phyloP scores from a whole-genome alignment of 352 stramenopile genomes.

The Phytopythium ostracodes region DNA sequence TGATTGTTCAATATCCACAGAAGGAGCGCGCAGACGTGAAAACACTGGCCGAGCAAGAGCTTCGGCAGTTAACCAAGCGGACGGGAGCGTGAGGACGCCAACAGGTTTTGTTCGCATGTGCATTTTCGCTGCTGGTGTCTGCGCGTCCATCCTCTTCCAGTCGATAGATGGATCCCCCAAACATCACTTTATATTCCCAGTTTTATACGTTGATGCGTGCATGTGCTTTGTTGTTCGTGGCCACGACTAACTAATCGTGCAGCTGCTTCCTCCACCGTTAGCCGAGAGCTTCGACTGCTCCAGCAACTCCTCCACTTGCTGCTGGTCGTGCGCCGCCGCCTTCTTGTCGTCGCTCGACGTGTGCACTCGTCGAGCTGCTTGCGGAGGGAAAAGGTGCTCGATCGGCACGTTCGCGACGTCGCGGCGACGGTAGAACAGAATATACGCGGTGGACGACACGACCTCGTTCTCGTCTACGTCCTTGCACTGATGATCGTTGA shows the following conservation, averaged over 20 bases:
- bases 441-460: slow-evolving; percentile 84
- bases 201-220: not conserved
- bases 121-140: not conserved
- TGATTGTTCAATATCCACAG: no score
- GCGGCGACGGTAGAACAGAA: slow-evolving; percentile 87
- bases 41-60: slow-evolving; percentile 48
- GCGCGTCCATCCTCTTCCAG: not conserved
- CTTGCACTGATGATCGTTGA: slow-evolving; percentile 95
- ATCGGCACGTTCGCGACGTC: slow-evolving; percentile 64
- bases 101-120: not conserved
- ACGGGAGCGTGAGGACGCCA: slow-evolving; percentile 9
- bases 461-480: slow-evolving; percentile 87
- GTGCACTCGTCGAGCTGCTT: slow-evolving; percentile 20
- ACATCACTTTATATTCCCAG: not conserved
- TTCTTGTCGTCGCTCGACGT: slow-evolving; percentile 21
- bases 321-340: slow-evolving; percentile 43
- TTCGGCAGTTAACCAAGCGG: slow-evolving; percentile 45
- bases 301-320: slow-evolving; percentile 64
- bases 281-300: slow-evolving; percentile 54
- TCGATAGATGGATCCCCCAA: slow-evolving; percentile 4
- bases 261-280: slow-evolving; percentile 35
- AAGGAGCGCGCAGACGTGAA: slow-evolving; percentile 63
- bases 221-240: not conserved
- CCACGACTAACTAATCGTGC: slow-evolving; percentile 42
- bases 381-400: slow-evolving; percentile 73